These are phyloP conservation scores for Tagetes erecta DNA, from an alignment of 129 eudicot species.

Conservation along the genomic window DNA sequence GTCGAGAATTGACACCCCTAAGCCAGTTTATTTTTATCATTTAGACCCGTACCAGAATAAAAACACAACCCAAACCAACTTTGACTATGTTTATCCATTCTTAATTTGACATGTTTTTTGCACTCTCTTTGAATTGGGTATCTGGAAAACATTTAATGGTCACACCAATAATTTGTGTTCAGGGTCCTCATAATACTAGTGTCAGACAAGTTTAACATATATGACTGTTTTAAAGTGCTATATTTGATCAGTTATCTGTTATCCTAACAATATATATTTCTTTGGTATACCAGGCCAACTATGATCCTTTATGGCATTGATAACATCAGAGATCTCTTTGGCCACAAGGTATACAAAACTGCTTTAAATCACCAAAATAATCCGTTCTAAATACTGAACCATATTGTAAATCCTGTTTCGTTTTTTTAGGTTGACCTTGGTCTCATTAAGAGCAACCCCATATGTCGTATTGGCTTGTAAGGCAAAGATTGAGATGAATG, in stretches of 20 bases:
- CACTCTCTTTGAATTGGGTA: not conserved
- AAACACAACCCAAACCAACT: not conserved
- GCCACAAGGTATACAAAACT: constrained; percentile 72
- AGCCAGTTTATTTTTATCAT: not conserved
- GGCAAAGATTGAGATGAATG: not conserved
- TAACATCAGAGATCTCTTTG: constrained; percentile 96
- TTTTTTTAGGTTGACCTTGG: constrained; percentile 80
- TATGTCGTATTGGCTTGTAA: constrained; percentile 67
- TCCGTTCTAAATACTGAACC: not conserved
- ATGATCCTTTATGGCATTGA: constrained; percentile 95
- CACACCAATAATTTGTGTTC: not conserved
- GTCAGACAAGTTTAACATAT: not conserved
- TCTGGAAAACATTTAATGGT: not conserved
- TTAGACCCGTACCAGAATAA: constrained; percentile 1
- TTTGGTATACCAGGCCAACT: constrained; percentile 58
- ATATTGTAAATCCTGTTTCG: not conserved
- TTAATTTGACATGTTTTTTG: not conserved
- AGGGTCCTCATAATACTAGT: not conserved
- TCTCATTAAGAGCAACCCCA: constrained; percentile 79
- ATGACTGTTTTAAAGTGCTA: not conserved
- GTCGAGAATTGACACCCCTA: too few species aligned
- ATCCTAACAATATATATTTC: not conserved
- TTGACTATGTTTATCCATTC: not conserved
- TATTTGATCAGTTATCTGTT: not conserved
- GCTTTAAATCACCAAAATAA: not conserved